Percentiles rank a stretch among this genome's conserved stretches.
Conservation (phyloP, 371 early-diverging fungal genomes). For the Syncephalastrum sp. region DNA sequence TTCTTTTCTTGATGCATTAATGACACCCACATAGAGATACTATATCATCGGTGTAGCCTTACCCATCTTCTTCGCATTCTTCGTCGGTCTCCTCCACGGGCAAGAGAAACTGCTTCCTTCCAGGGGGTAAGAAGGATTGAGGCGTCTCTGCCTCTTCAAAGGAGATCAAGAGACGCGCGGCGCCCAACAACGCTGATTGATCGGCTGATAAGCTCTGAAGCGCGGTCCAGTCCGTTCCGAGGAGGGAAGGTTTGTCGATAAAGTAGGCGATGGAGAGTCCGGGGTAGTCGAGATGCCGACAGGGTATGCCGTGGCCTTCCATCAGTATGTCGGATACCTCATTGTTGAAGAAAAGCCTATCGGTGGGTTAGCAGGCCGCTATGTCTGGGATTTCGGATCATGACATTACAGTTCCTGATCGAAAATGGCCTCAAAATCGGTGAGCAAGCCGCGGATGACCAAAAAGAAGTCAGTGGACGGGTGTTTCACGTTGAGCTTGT, state of each 20-base stretch:
- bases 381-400: too few relatives aligned
- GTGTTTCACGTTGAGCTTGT: slow-evolving; percentile 53
- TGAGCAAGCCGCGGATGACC: slow-evolving; percentile 54
- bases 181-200: too few relatives aligned
- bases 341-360: too few relatives aligned
- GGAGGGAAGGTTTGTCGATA: slow-evolving; percentile 36
- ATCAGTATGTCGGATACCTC: slow-evolving; percentile 26
- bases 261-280: slow-evolving; percentile 58
- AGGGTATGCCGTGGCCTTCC: slow-evolving; percentile 59
- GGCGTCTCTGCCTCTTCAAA: slow-evolving; percentile 38
- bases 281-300: slow-evolving; percentile 47
- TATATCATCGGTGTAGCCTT: neutral
- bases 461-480: slow-evolving; percentile 53
- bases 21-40: too few relatives aligned
- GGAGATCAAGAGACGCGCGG: slow-evolving; percentile 24
- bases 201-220: too few relatives aligned
- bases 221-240: slow-evolving; percentile 36
- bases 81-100: slow-evolving; percentile 34
- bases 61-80: slow-evolving; percentile 17
- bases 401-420: slow-evolving; percentile 36
- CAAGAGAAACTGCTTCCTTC: slow-evolving; percentile 25
- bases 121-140: slow-evolving; percentile 25
- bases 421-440: slow-evolving; percentile 96
- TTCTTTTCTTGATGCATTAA: slow-evolving; percentile 5
- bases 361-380: too few relatives aligned